Base-by-base conservation (phyloP, 164 flowering plant species). In the Dillenia suffruticosa region DNA sequence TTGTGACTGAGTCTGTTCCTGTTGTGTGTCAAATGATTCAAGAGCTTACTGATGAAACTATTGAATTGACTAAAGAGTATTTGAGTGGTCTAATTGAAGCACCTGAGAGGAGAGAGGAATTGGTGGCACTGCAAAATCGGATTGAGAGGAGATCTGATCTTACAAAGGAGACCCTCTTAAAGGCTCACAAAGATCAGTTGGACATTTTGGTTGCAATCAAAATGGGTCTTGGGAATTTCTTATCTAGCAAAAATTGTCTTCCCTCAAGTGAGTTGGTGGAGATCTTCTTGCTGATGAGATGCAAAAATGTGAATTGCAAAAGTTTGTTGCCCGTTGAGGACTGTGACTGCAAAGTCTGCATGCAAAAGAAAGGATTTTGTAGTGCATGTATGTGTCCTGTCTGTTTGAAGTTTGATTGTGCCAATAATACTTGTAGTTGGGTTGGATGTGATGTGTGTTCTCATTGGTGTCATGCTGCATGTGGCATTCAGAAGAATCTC, bases 401-500 rank as follows among this genome's bases (percentile, higher is more conserved):
- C 5, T 94, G 98, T 62, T 64, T 80, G 71, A 86, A 76, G 44
- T 94, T 89, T 47, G 97, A 94, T 67, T 89, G 85, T 67, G 98
- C 98, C 12, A 77, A 15, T 57, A 86, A 91, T 54, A 94, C 96
- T 57, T 91, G 98, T 71, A 94, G 96, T 73, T 94, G 97, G 98
- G 97, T 94, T 61, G 98, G 98, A 2, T 94, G 97, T 63, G 97
- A 94, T 74, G 86, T 76, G 9, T 94, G 98, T 61, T 81, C 88
- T 5, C 98, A 91, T 65, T 91, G 98, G 98, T 94, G 96, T 64
- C 98, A 93, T 79, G 94, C 98, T 45, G 75, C 77, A 10, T 93
- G 98, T 74, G 96, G 90, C 46, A 75, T 89, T 43, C 74, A 83
- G 68, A 81, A 58, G 76, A 79, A 84, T 59, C 87, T 87, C 52